A percentile compares a stretch with the other conserved stretches of the same genome.
These are phyloP conservation scores for Aspergillus phoenicis DNA, from an alignment of 2,329 filamentous ascomycete species.

Conservation along the genomic window DNA sequence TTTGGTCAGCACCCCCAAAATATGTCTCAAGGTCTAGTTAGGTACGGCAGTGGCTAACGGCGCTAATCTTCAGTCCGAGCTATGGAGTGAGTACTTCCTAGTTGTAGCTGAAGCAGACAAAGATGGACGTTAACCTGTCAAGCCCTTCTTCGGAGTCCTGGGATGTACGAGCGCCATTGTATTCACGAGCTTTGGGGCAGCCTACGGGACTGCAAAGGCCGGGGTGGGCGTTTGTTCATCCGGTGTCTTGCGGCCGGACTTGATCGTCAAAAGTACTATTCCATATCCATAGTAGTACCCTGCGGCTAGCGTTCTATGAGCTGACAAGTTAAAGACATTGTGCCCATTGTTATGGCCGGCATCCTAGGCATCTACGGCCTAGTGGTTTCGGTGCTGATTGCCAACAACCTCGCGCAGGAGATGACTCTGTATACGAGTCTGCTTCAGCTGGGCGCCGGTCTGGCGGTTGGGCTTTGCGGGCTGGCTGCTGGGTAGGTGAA, in stretches of 20 bases:
- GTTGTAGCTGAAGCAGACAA: not conserved
- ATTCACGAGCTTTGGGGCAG: constrained; percentile 94
- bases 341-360: constrained; percentile 99
- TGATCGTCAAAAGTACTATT: constrained; percentile 96
- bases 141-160: constrained; percentile 96
- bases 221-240: constrained; percentile 98
- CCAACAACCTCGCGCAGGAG: constrained; percentile 72
- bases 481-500: constrained; percentile 66
- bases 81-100: not conserved
- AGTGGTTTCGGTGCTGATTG: constrained; percentile 84
- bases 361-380: constrained; percentile 99
- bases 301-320: not conserved
- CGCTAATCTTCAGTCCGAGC: not conserved
- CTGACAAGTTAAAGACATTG: constrained; percentile 70
- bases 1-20: not conserved
- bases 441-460: constrained; percentile 81
- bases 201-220: constrained; percentile 98
- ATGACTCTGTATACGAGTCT: constrained; percentile 77
- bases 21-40: too few species aligned
- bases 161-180: constrained; percentile 93
- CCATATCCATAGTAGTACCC: constrained; percentile 20
- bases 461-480: constrained; percentile 79
- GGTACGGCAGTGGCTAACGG: not conserved
- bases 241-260: constrained; percentile 94
- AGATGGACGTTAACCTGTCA: not conserved